Base-by-base conservation (phyloP, 2,329 filamentous ascomycete species). In the Calonectria hongkongensis region DNA sequence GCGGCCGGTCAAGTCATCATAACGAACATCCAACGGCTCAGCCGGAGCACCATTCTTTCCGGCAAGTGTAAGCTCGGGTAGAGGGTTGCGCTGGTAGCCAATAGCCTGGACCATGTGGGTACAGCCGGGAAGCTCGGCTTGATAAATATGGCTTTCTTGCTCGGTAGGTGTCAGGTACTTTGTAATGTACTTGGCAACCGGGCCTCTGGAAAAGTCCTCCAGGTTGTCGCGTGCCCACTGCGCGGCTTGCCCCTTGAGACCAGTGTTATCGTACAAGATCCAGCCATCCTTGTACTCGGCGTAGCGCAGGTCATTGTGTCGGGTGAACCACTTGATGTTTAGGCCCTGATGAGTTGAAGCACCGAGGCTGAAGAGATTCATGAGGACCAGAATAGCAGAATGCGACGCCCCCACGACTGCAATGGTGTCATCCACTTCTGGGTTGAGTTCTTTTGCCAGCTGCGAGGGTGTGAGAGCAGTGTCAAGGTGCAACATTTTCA, bases 261-360 rank as follows among this genome's bases (percentile, higher is more conserved):
- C 91, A 0, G 91, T 93, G 81, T 92, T 93, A 78, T 93, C 91
- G 67, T 89, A 87, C 33, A 91, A 82, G 72, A 92, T 92, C 90
- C 91, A 92, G 71, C 89, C 90, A 74, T 91, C 90, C 82, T 86
- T 89, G 79, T 88, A 89, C 77, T 90, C 88, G 15, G 91, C 91
- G 75, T 93, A 93, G 36, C 89, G 88, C 13, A 93, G 85, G 1
- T 86, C 82, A 12, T 75, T 71, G 75, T 91, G 88, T n/a, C 91
- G 86, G 43, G 85, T 91, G 82, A 93, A 92, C 91, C 91, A 93
- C 76, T 89, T 89, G 68, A 92, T 85, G 30, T 85, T 86, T 2
- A 93, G 84, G 6, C 86, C 79, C 0, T 89, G 87, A 73, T 92
- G 90, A 0, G 86, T 86, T 33, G 85, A 84, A 28, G 81, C 82